phyloP scores from a whole-genome alignment of 768 basidiomycete genomes.

The Suillus plorans region DNA sequence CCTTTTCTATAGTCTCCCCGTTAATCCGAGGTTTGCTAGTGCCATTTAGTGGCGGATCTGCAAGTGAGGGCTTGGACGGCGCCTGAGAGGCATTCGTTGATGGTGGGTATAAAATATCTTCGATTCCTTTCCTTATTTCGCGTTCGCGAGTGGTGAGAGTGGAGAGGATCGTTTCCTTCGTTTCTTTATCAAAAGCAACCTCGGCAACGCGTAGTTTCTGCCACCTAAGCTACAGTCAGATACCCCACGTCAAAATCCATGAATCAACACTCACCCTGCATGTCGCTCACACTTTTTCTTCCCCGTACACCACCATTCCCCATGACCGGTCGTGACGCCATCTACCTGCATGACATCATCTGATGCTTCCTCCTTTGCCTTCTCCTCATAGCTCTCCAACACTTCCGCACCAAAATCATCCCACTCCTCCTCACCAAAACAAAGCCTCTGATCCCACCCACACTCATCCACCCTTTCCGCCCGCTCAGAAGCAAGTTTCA shows the following conservation, averaged over 20 bases:
- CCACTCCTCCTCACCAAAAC: constrained; percentile 81
- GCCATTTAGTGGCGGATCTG: constrained; percentile 46
- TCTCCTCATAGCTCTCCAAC: constrained; percentile 66
- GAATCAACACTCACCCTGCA: constrained; percentile 51
- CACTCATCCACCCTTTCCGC: constrained; percentile 68
- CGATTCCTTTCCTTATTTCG: constrained; percentile 74
- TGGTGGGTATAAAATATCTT: constrained; percentile 63
- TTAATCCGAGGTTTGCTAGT: constrained; percentile 41
- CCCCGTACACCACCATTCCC: constrained; percentile 80
- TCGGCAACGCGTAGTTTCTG: constrained; percentile 74
- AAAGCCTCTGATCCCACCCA: constrained; percentile 87
- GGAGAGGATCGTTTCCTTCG: constrained; percentile 63
- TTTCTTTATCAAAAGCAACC: constrained; percentile 72
- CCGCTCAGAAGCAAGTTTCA: constrained; percentile 66
- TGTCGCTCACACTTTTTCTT: constrained; percentile 79
- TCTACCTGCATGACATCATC: constrained; percentile 43
- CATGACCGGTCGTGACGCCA: constrained; percentile 26
- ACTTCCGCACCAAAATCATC: constrained; percentile 64
- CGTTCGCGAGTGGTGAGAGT: constrained; percentile 75
- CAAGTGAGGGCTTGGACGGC: constrained; percentile 32
- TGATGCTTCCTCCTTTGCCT: constrained; percentile 30
- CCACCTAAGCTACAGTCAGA: constrained; percentile 52
- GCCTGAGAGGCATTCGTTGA: constrained; percentile 35
- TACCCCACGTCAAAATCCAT: background rate
- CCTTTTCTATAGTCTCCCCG: constrained; percentile 51